Base-by-base conservation (phyloP, 192 early-diverging fungal genomes). In the Coemansia sp. region DNA sequence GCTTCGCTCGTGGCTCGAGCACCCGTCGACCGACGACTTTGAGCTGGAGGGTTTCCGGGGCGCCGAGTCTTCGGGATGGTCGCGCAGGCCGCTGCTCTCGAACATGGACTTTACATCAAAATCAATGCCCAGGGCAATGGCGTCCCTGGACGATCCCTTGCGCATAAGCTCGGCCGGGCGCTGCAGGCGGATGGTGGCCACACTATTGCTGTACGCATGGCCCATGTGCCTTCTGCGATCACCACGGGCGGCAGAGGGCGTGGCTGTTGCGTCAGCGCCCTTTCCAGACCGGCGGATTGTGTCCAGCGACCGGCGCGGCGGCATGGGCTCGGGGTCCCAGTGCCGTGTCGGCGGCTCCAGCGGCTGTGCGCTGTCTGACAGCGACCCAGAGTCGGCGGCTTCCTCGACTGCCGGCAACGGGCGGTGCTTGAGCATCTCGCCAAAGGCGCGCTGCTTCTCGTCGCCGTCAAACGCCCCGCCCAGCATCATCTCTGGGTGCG, bases 171-270 rank as follows among this genome's bases (percentile, higher is more conserved):
- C 67, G 52, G 21, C 58, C 37, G 54, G 76, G 42, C 46, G 78
- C 73, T 47, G 78, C 65, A 53, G 55, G 51, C 62, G 76, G 60
- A 54, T 77, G 41, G 54, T 77, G 33, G 42, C 76, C 37, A 52
- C 53, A 57, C 60, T 67, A 43, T 19, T 64, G 54, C 51, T 69
- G 38, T 47, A 47, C 46, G 47, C 44, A 48, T 55, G 72, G 38
- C 54, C 65, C 30, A 30, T 37, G 7, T 52, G 49, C 21, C 56
- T 34, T 18, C 38, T 31, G 16, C 59, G 20, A 13, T 54, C 66
- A 10, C 40, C 25, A 7, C 38, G 29, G 19, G 34, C 43, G 12
- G 47, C 51, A n/a, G n/a, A 12, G 0, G 56, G 35, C 23, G 50
- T 30, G 13, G 38, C 41, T 19, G 42, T 19, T 11, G 40, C 43